These are phyloP conservation scores for Erythrophleum fordii DNA, from an alignment of 306 rosid genomes.

Conservation along the genomic window DNA sequence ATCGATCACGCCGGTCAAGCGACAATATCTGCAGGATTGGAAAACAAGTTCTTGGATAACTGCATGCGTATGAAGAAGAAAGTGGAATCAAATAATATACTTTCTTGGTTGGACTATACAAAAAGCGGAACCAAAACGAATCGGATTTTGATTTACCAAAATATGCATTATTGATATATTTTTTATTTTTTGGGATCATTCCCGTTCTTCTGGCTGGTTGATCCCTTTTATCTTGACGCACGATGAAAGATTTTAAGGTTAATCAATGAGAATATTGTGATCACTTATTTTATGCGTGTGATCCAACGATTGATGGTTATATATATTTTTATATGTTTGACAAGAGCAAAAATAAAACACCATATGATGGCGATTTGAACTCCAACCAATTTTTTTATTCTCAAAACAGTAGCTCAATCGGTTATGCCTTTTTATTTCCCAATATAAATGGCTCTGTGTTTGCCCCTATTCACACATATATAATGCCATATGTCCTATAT, in stretches of 20 bases:
- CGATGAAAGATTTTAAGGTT: slow-evolving; percentile 12
- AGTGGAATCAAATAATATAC: not conserved
- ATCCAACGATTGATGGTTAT: not conserved
- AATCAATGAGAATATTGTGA: not conserved
- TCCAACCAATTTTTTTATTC: not conserved
- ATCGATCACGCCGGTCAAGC: not conserved
- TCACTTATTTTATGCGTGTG: not conserved
- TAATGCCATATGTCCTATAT: not conserved
- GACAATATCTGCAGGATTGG: slow-evolving; percentile 23
- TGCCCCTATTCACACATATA: not conserved
- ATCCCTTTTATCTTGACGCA: not conserved
- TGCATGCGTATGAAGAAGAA: slow-evolving; percentile 22
- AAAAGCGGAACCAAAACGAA: not conserved
- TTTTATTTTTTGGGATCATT: not conserved
- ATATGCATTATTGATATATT: not conserved
- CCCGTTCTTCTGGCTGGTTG: not conserved
- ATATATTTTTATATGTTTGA: not conserved
- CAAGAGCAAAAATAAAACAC: not conserved
- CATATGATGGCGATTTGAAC: not conserved
- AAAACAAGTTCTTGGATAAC: not conserved
- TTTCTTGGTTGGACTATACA: not conserved
- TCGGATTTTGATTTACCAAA: not conserved
- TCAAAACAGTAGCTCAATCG: not conserved
- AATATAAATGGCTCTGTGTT: not conserved
- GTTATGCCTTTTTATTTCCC: not conserved